These are phyloP conservation scores for Phytophthora hybrid DNA, from an alignment of 352 stramenopile species.

Conservation along the genomic window DNA sequence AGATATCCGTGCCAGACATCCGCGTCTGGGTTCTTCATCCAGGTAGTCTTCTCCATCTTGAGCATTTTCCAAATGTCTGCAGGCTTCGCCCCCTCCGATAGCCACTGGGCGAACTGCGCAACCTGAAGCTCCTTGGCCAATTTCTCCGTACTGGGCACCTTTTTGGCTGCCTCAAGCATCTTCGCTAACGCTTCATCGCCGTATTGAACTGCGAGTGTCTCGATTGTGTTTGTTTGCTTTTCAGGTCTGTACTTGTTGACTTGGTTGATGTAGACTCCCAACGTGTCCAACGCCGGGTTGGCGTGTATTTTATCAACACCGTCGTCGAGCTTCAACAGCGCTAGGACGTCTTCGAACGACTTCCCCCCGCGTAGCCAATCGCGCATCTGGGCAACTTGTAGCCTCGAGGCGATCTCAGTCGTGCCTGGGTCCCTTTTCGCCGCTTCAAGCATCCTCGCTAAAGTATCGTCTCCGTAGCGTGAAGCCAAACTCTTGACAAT, in stretches of 20 bases:
- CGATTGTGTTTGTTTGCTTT: constrained; percentile 2
- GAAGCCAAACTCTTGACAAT: constrained; percentile 2
- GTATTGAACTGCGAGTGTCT: neutral
- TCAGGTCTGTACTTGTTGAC: neutral
- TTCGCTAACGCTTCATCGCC: constrained; percentile 11
- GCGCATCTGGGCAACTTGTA: constrained; percentile 7
- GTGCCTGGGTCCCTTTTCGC: constrained; percentile 6
- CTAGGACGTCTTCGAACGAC: neutral
- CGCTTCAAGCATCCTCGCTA: constrained; percentile 15
- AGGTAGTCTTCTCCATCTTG: constrained; percentile 5
- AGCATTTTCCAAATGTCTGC: constrained; percentile 17
- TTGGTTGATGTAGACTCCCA: neutral
- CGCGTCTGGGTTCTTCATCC: neutral
- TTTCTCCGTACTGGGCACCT: constrained; percentile 2
- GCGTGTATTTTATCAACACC: neutral
- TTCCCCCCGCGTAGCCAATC: neutral
- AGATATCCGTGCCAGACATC: constrained; percentile 13
- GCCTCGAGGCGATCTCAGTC: neutral
- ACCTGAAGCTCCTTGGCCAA: constrained; percentile 8
- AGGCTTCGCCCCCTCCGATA: constrained; percentile 3
- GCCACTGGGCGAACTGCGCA: constrained; percentile 15
- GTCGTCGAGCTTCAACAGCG: neutral
- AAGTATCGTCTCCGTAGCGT: neutral
- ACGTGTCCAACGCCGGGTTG: neutral
- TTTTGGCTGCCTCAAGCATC: constrained; percentile 13